Conservation (phyloP, 306 rosid species). For the Quercus gilva region DNA sequence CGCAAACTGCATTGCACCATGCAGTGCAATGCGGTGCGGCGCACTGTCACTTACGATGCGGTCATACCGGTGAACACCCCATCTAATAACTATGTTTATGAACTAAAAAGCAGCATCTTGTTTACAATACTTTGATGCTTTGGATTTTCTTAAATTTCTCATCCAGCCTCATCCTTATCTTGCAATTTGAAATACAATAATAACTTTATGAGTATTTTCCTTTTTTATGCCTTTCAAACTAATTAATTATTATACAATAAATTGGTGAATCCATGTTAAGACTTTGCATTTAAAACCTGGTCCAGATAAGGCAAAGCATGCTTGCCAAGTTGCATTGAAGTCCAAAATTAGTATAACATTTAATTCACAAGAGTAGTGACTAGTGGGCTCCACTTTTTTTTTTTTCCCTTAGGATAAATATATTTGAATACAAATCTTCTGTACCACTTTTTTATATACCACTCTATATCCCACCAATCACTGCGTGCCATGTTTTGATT, state of each 20-base stretch:
- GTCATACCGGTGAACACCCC: too few relatives aligned
- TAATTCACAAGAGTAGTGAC: not conserved
- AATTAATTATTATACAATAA: not conserved
- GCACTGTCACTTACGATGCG: accelerated
- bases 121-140: too few relatives aligned
- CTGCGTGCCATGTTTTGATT: too few relatives aligned
- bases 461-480: too few relatives aligned
- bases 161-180: not conserved
- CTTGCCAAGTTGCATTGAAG: not conserved
- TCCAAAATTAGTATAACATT: not conserved
- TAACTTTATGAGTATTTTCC: not conserved
- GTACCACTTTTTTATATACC: too few relatives aligned
- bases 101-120: too few relatives aligned
- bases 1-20: too few relatives aligned
- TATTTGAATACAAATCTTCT: too few relatives aligned
- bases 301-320: not conserved
- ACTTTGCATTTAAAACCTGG: not conserved
- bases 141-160: too few relatives aligned
- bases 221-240: not conserved
- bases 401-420: too few relatives aligned
- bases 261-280: not conserved
- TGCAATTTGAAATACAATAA: not conserved
- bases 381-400: not conserved
- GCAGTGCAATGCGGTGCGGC: accelerated
- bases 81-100: too few relatives aligned